phyloP scores from a whole-genome alignment of 140 eudicot genomes.

The Anethum foeniculum region DNA sequence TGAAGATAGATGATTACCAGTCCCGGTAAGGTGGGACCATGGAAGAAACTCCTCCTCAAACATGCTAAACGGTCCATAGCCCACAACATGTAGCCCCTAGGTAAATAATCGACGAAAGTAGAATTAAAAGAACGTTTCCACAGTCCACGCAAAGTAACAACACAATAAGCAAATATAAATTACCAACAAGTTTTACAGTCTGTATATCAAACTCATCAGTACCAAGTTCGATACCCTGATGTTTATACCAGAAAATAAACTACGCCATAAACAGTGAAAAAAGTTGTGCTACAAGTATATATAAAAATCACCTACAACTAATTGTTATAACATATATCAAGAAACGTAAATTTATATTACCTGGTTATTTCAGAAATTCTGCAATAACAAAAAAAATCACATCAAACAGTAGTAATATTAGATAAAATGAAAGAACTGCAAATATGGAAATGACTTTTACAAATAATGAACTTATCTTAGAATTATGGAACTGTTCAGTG shows the following conservation, averaged over 20 bases:
- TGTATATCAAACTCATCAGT: slow-evolving; percentile 67
- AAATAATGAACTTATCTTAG: slow-evolving; percentile 46
- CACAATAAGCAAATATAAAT: slow-evolving; percentile 8
- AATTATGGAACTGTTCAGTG: slow-evolving; percentile 94
- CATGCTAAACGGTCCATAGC: slow-evolving; percentile 95
- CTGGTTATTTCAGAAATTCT: slow-evolving; percentile 90
- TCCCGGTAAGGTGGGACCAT: slow-evolving; percentile 35
- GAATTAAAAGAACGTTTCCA: slow-evolving; percentile 7
- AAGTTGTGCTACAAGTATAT: not conserved
- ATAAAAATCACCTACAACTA: not conserved
- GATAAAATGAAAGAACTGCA: not conserved
- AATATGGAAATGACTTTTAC: slow-evolving; percentile 5
- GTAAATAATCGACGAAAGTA: slow-evolving; percentile 1
- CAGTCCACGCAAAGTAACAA: slow-evolving; percentile 1
- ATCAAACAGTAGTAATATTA: not conserved
- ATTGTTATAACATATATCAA: not conserved
- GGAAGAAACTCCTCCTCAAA: slow-evolving; percentile 91
- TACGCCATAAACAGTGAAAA: slow-evolving; percentile 5
- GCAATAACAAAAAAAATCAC: slow-evolving; percentile 18
- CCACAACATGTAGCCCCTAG: slow-evolving; percentile 90
- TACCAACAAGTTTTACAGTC: slow-evolving; percentile 89
- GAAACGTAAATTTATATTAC: slow-evolving; percentile 30
- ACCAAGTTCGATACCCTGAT: slow-evolving; percentile 70
- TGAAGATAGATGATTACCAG: slow-evolving; percentile 39
- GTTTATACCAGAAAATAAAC: not conserved